Percentiles rank a stretch among this genome's conserved stretches.
These are phyloP conservation scores for Calonectria ilicicola DNA, from an alignment of 2,329 filamentous ascomycete species.

Conservation along the genomic window DNA sequence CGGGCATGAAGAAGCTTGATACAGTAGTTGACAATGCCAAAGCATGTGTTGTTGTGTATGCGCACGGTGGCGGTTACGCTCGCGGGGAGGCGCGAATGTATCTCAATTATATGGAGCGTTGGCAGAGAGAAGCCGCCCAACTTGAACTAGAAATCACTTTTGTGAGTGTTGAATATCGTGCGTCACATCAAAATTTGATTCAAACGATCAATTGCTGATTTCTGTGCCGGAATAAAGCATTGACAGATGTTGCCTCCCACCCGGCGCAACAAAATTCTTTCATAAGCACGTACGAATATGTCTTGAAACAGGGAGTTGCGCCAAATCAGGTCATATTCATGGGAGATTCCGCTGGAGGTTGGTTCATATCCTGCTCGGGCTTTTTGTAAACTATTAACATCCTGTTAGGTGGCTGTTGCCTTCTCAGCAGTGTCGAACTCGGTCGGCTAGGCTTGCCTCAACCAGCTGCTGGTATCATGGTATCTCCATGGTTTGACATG, in stretches of 20 bases:
- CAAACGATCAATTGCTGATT: neutral
- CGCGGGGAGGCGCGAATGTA: neutral
- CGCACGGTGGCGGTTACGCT: neutral
- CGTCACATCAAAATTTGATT: neutral
- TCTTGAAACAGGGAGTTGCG: neutral
- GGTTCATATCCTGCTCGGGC: neutral
- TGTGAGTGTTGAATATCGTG: neutral
- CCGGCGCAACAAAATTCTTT: neutral
- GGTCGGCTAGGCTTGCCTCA: neutral
- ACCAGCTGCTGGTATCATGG: neutral
- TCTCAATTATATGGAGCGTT: neutral
- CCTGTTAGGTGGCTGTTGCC: neutral
- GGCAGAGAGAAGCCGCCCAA: neutral
- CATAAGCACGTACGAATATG: neutral
- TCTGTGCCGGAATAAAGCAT: neutral
- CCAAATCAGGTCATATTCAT: neutral
- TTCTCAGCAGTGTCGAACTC: neutral
- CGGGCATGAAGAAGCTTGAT: neutral
- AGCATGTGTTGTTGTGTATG: neutral
- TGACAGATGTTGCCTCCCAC: neutral
- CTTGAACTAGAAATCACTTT: neutral
- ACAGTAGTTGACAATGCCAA: neutral
- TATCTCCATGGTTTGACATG: neutral
- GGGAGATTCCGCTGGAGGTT: neutral
- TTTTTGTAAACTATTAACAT: neutral